A percentile compares a stretch with the other conserved stretches of the same genome.
Conservation (phyloP, 495 filamentous ascomycete genomes). For the Usnea hakonensis region DNA sequence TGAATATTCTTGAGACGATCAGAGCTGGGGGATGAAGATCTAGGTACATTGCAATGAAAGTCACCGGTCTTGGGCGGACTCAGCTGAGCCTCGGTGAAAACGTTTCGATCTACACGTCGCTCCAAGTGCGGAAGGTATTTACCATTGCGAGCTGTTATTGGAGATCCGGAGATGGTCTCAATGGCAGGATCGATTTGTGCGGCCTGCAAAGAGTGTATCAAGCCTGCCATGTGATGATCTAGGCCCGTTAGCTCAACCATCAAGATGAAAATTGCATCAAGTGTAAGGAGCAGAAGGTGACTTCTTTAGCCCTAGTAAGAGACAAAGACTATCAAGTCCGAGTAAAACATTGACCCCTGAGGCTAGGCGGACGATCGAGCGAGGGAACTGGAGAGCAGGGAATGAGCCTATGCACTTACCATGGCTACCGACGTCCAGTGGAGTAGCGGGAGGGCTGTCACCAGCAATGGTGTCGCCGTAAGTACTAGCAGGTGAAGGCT, state of each 20-base stretch:
- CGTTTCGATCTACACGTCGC: conserved; percentile 6
- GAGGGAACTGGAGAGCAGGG: not conserved
- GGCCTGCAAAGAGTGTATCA: conserved; percentile 17
- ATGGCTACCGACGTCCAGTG: conserved; percentile 14
- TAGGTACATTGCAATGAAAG: not conserved
- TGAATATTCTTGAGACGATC: conserved; percentile 13
- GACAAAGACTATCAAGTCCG: not conserved
- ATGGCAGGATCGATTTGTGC: conserved; percentile 19
- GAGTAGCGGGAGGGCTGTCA: conserved; percentile 29
- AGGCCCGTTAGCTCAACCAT: not conserved
- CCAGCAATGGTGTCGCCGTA: conserved; percentile 29
- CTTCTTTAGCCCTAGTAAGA: not conserved
- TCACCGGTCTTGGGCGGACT: conserved; percentile 12
- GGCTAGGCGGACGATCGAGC: not conserved
- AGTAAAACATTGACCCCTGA: not conserved
- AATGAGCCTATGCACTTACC: conserved; percentile 16
- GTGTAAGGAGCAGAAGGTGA: not conserved
- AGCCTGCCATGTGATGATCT: conserved; percentile 1
- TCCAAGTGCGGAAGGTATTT: conserved; percentile 10
- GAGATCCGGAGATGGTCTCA: conserved; percentile 21
- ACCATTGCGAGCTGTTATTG: conserved; percentile 7
- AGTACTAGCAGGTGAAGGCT: conserved; percentile 35
- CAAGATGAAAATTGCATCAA: not conserved
- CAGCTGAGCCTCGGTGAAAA: not conserved
- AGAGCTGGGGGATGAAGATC: conserved; percentile 7